Evolutionary conservation across 495 filamentous ascomycete species (phyloP).

Genomic region (Rhypophila decipiens): DNA sequence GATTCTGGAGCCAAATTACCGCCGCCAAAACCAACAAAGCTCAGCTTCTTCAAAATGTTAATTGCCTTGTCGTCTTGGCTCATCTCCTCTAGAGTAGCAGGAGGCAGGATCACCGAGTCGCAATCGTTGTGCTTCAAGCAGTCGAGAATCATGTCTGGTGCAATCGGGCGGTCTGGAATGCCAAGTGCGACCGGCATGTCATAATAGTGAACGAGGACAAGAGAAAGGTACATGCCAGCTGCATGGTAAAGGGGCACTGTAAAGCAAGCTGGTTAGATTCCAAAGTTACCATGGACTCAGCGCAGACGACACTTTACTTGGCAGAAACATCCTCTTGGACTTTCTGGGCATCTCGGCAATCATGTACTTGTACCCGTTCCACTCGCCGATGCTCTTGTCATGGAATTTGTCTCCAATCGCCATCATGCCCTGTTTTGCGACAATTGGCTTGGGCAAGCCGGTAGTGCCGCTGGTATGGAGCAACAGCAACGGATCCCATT

Average conservation of each 20-base stretch:
- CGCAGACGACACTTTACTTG: constrained; percentile 18
- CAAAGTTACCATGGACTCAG: too few species aligned
- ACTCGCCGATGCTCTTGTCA: constrained; percentile 1
- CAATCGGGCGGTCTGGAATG: constrained; percentile 31
- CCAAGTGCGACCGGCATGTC: constrained; percentile 25
- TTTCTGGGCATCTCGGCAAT: constrained; percentile 14
- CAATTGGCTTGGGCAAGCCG: constrained; percentile 50
- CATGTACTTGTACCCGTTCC: constrained; percentile 20
- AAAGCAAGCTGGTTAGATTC: neutral
- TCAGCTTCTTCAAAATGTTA: constrained; percentile 21
- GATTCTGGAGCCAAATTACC: constrained; percentile 33
- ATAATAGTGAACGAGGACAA: constrained; percentile 24
- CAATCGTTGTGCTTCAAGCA: constrained; percentile 27
- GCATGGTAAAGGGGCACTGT: constrained; percentile 29
- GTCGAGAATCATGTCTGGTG: constrained; percentile 24
- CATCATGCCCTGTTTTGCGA: constrained; percentile 41
- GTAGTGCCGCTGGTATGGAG: constrained; percentile 60
- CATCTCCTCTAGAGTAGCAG: constrained; percentile 39
- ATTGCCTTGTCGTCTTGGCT: constrained; percentile 25
- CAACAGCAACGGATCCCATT: constrained; percentile 40
- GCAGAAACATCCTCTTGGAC: constrained; percentile 7
- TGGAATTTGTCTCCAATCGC: constrained; percentile 33
- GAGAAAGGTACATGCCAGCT: constrained; percentile 27
- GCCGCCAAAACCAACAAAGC: constrained; percentile 29
- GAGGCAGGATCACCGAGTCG: constrained; percentile 29